Percentiles rank a stretch among this genome's conserved stretches.
Conservation (phyloP, 257 asterid species). For the Ilex aquifolium region DNA sequence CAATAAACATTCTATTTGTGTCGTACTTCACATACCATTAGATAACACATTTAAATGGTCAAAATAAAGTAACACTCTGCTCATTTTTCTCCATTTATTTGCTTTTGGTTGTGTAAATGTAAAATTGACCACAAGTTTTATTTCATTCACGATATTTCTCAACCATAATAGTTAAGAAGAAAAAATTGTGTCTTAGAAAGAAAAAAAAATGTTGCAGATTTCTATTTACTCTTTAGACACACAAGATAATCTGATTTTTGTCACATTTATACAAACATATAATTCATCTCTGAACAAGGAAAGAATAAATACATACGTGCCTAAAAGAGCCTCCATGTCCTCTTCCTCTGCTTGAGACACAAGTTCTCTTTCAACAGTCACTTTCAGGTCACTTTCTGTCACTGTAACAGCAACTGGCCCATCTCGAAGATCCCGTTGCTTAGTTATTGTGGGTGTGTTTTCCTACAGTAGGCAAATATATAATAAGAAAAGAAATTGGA, state of each 20-base stretch:
- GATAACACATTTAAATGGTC: too few species aligned
- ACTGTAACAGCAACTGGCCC: slow-evolving; percentile 29
- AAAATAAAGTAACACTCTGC: too few species aligned
- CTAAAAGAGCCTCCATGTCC: slow-evolving; percentile 99
- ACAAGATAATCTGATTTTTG: background rate
- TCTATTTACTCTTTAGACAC: too few species aligned
- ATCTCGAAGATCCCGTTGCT: slow-evolving; percentile 49
- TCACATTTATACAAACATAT: background rate
- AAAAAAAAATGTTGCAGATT: background rate
- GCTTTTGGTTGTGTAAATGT: too few species aligned
- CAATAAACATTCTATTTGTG: too few species aligned
- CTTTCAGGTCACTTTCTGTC: slow-evolving; percentile 63
- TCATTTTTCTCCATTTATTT: too few species aligned
- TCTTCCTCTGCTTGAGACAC: slow-evolving; percentile 98
- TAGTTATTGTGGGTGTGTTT: slow-evolving; percentile 51
- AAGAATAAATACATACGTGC: slow-evolving; percentile 63
- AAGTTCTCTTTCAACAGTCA: slow-evolving; percentile 93
- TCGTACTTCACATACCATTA: too few species aligned
- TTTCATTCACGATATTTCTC: too few species aligned
- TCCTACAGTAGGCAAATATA: slow-evolving; percentile 44
- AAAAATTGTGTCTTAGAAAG: too few species aligned
- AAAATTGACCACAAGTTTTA: too few species aligned
- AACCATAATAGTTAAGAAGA: background rate
- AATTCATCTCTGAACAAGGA: background rate
- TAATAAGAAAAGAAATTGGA: too few species aligned